Base-by-base conservation (phyloP, 192 early-diverging fungal species). In the Coemansia sp. region DNA sequence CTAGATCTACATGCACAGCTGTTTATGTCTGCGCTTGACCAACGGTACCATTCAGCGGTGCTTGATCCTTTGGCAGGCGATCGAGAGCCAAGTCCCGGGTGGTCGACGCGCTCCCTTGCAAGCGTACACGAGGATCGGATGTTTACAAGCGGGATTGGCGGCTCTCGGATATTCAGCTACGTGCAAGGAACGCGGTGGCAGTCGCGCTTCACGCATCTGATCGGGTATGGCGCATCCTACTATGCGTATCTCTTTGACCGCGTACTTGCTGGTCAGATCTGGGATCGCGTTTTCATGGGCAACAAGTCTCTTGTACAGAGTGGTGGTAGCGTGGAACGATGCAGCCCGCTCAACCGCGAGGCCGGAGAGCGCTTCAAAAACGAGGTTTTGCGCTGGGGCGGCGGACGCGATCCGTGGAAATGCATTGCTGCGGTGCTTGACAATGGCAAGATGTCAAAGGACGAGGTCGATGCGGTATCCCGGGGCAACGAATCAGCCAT, bases 241-340 rank as follows among this genome's bases (percentile, higher is more conserved):
- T 99, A 98, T 61, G 85, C 90, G n/a, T 99, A 99, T 67, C 80
- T 98, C 21, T 94, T 96, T 88, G 90, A 90, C 45, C 85, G 94
- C 37, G 85, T 90, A 12, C 83, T 96, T 73, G 94, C 93, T 2
- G 84, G 86, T 7, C 86, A 89, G 61, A 85, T 99, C 21, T 95
- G 88, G 88, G 76, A 87, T 46, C 76, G 71, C 10, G 83, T 87
- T 40, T 97, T 97, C 72, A 37, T 40, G n/a, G 82, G 82, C 6
- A 72, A 78, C 26, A 49, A 61, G 12, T 63, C 80, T 11, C 41
- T 57, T n/a, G 46, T 7, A 47, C 64, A 54, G 8, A 77, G 85
- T 61, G n/a, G 16, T 0, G 16, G 57, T 19, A 15, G 16, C 13
- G 37, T 6, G 1, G 57, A 56, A 7, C 47, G 18, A 7, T 18